phyloP scores from a whole-genome alignment of 805 yeast genomes.

The Starmerella asiatica region DNA sequence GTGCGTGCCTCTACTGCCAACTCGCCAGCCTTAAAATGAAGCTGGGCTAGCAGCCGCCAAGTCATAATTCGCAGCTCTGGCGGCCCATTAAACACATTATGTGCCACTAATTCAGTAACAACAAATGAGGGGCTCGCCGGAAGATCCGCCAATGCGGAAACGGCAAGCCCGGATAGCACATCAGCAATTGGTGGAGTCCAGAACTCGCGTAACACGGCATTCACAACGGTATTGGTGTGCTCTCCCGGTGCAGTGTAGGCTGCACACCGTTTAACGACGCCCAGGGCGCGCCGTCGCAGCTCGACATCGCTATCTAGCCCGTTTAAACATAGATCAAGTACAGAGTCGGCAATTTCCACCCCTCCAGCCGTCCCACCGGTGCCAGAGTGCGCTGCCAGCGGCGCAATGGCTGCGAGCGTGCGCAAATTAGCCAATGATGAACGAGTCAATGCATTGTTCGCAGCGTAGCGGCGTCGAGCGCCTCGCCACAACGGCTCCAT shows the following conservation, averaged over 20 bases:
- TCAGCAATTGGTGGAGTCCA: conserved; percentile 1
- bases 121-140: conserved; percentile 53
- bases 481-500: conserved; percentile 76
- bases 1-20: conserved; percentile 48
- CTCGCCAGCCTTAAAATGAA: not conserved
- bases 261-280: conserved; percentile 53
- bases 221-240: conserved; percentile 46
- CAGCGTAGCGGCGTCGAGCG: conserved; percentile 61
- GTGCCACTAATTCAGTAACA: conserved; percentile 40
- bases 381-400: conserved; percentile 75
- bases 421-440: conserved; percentile 54
- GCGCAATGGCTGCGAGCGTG: conserved; percentile 67
- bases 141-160: conserved; percentile 56
- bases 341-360: too few species aligned
- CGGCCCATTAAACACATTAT: conserved; percentile 29
- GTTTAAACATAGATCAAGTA: conserved; percentile 38
- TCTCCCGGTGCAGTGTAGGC: conserved; percentile 39
- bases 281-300: not conserved
- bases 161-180: conserved; percentile 40
- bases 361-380: conserved; percentile 66
- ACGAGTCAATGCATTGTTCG: too few species aligned
- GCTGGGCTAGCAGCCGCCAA: not conserved
- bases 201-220: not conserved
- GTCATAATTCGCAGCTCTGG: conserved; percentile 3
- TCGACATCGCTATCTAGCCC: not conserved